Evolutionary conservation across 2,329 filamentous ascomycete genomes (phyloP), one percentile per base, ranked within the genome.

Genomic region (Alternaria consortialis): DNA sequence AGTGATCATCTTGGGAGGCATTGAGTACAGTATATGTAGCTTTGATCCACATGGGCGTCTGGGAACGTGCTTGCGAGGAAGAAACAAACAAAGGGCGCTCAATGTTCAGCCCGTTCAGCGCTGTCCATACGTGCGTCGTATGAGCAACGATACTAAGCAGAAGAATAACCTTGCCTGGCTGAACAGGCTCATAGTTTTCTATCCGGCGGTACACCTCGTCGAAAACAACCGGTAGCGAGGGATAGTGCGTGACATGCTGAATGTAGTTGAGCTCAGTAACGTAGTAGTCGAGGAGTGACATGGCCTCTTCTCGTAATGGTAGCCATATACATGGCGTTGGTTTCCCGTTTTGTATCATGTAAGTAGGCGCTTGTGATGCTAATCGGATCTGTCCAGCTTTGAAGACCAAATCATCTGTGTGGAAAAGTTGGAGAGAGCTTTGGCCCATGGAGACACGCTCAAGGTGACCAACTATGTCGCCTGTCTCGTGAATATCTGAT

Each of bases 241-340:
- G 77, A 6, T 36, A 51, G 47, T 79, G 77, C 1, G 77, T 58
- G 23, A 81, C 67, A 56, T 80, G 78, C 34, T 79, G 74, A 29
- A 79, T 62, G 48, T 72, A 75, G 8, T 71, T 75, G 25, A 79
- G 62, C 13, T 78, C 67, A 12, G 53, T 39, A 7, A 77, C 51
- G 40, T 76, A 80, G 59, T 75, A 76, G 7, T 79, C 64, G 4
- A 78, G 46, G 2, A 80, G 65, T 8, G 67, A 50, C 32, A 62
- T 71, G 4, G 78, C 67, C 66, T 81, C 79, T 8, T 70, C 62
- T n/a, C 73, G 62, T 13, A 69, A 58, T 5, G 79, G 79, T 1
- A 53, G 29, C 51, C 37, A 53, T n/a, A 53, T 20, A 53, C 39
- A 34, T n/a, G n/a, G 37, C 9, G 13, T 32, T 34, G 27, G 29